These are phyloP conservation scores for Blastobotrys persicus DNA, from an alignment of 1,139 yeast species.

Conservation along the genomic window DNA sequence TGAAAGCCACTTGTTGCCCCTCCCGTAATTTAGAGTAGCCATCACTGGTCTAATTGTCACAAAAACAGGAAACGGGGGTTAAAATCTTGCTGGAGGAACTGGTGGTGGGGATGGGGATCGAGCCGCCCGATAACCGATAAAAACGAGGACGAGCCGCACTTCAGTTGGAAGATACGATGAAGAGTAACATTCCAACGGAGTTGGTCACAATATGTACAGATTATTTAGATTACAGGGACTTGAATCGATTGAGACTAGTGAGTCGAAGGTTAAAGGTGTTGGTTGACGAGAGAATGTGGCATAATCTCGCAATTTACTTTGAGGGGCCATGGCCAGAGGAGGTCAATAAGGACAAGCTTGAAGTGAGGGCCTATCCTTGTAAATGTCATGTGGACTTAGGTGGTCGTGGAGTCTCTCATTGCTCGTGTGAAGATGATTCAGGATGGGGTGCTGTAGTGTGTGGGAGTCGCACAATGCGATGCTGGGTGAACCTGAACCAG, in stretches of 20 bases:
- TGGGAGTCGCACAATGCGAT: background rate
- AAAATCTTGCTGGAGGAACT: no score
- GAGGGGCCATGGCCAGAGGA: background rate
- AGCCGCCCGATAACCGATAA: no score
- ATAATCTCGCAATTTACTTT: background rate
- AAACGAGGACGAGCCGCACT: background rate
- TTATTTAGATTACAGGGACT: background rate
- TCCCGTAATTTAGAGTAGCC: no score
- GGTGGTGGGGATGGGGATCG: no score
- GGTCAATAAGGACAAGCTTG: background rate
- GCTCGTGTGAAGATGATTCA: background rate
- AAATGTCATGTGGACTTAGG: background rate
- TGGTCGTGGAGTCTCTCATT: background rate
- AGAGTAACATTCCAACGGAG: background rate
- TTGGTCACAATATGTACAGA: background rate
- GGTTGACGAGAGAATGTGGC: background rate
- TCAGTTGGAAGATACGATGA: background rate
- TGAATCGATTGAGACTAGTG: background rate
- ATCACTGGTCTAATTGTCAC: no score
- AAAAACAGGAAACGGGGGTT: no score
- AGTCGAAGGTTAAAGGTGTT: background rate
- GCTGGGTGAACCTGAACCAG: background rate
- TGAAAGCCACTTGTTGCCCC: no score
- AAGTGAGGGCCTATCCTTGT: background rate
- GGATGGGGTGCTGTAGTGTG: background rate